Conservation (phyloP, 179 eudicot genomes). For the Silene vulgaris region DNA sequence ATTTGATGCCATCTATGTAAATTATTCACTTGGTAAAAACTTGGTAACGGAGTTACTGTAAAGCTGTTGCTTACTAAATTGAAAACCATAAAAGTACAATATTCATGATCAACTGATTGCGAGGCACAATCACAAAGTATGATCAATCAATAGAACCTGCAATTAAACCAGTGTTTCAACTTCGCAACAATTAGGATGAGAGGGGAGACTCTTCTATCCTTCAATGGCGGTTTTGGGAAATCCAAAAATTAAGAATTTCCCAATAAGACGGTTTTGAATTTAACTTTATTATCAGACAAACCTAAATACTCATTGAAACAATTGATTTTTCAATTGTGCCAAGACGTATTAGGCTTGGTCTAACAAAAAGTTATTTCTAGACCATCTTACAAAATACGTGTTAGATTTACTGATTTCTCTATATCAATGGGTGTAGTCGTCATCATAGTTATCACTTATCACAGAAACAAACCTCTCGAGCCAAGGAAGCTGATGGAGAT, state of each 20-base stretch:
- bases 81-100: no score
- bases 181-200: slow-evolving; percentile 4
- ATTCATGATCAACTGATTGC: background rate
- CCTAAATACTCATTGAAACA: no score
- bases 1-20: no score
- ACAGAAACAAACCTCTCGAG: slow-evolving; percentile 85
- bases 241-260: slow-evolving; percentile 11
- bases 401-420: background rate
- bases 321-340: background rate
- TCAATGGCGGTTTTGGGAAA: slow-evolving; percentile 2
- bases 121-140: background rate
- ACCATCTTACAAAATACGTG: no score
- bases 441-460: slow-evolving; percentile 68
- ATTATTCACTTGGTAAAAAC: no score
- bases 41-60: no score
- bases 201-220: slow-evolving; percentile 1
- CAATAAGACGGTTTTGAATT: background rate
- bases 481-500: slow-evolving; percentile 88
- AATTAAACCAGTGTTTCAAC: background rate
- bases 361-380: no score
- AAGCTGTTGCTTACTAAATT: no score
- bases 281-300: no score
- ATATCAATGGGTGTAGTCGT: slow-evolving; percentile 53
- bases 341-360: no score
- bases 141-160: slow-evolving; percentile 5